Evolutionary conservation across 169 alveolate species (phyloP).

Genomic region (Plasmodium inui): DNA sequence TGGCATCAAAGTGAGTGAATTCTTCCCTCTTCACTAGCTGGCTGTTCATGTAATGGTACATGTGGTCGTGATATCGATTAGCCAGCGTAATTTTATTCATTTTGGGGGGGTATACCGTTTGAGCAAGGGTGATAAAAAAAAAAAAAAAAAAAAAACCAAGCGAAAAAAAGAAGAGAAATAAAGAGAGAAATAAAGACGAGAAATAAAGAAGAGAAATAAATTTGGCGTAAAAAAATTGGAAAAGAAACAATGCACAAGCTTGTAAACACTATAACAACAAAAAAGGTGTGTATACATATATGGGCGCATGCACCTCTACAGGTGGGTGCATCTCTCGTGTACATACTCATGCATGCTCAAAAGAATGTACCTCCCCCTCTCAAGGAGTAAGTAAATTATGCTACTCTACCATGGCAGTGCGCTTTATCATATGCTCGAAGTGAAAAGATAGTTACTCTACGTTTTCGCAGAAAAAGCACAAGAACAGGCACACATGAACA

Average conservation of each 20-base stretch:
- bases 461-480: background rate
- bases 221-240: background rate
- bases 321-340: background rate
- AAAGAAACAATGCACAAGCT: background rate
- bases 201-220: background rate
- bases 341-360: background rate
- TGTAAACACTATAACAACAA: background rate
- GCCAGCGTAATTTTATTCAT: slow-evolving; percentile 62
- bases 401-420: background rate
- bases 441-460: background rate
- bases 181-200: background rate
- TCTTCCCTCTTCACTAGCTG: slow-evolving; percentile 15
- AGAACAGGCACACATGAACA: background rate
- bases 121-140: background rate
- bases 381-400: background rate
- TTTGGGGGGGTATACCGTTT: background rate
- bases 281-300: background rate
- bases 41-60: slow-evolving; percentile 16
- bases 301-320: background rate
- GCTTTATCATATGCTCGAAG: background rate
- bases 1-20: background rate
- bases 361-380: background rate
- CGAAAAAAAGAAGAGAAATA: background rate
- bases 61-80: slow-evolving; percentile 21
- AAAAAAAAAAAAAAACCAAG: background rate